Evolutionary conservation across 2,329 filamentous ascomycete species (phyloP), one percentile per base, ranked within the genome.

Genomic region (Fusarium irregulare): DNA sequence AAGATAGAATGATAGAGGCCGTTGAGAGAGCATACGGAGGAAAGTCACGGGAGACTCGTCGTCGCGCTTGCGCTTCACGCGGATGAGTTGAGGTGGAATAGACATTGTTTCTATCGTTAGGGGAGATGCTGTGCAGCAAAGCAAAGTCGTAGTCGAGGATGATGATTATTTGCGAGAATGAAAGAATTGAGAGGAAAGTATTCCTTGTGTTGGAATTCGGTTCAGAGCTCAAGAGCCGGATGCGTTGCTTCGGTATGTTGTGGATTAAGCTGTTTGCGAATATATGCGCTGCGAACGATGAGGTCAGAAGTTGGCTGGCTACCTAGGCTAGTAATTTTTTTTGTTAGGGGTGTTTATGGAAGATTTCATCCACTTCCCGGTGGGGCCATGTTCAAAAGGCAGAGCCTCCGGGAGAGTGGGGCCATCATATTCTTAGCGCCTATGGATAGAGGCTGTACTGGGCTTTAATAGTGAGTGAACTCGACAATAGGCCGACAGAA

Each of bases 21-120:
- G 48, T 51, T 48, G 37, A 45, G 56, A 50, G 56, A 51, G 79
- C 84, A 66, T 74, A 89, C 86, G 83, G 48, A 89, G 82, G 71
- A 87, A 87, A 56, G 86, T 83, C 53, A 89, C 84, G 6, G 87
- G 85, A 14, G 81, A 79, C 61, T 86, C 83, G 18, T 84, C 85
- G 53, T 83, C 84, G 42, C 86, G 84, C 79, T 89, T 89, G 74
- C 87, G 86, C 82, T 89, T 89, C 70, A 89, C 85, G 60, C 86
- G 85, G 77, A 89, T 89, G 50, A 87, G 79, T 65, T 87, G 84
- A 27, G 87, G 87, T 25, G 87, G 87, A 6, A 87, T 79, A 50
- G 87, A 87, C 87, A 89, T 89, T 51, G 42, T 50, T 51, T 55
- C 13, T 48, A n/a, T 16, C 10, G 48, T 40, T 30, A 21, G 21